Evolutionary conservation across 2,329 filamentous ascomycete genomes (phyloP).

Genomic region (Colletotrichum euphorbiae): DNA sequence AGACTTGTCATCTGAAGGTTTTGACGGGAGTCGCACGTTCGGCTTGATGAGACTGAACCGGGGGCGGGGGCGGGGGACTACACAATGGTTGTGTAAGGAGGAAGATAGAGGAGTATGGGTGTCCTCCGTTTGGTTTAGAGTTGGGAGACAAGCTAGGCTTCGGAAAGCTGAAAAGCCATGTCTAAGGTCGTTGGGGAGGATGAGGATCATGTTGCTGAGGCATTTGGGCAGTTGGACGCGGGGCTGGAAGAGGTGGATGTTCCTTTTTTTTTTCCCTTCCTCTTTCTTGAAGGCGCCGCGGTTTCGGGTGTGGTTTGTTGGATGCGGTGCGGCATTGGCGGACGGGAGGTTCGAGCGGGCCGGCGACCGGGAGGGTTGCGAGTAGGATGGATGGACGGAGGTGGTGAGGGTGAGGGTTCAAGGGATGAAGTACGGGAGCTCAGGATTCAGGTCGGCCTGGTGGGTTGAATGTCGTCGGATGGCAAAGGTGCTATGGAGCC

Average conservation of each 20-base stretch:
- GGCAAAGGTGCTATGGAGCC: neutral
- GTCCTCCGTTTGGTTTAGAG: slow-evolving; percentile 3
- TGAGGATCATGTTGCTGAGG: neutral
- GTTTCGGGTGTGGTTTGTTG: neutral
- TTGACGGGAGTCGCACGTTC: slow-evolving; percentile 27
- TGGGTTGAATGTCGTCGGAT: neutral
- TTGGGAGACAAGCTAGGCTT: neutral
- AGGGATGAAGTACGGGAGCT: slow-evolving; percentile 7
- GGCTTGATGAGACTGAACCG: neutral
- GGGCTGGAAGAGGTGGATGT: too few species aligned
- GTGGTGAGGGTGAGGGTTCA: neutral
- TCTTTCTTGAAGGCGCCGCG: neutral
- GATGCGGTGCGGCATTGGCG: neutral
- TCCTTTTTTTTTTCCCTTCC: too few species aligned
- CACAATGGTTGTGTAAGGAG: neutral
- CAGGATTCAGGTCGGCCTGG: slow-evolving; percentile 3
- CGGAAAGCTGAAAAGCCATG: slow-evolving; percentile 2
- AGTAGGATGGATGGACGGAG: slow-evolving; percentile 1
- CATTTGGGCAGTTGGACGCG: too few species aligned
- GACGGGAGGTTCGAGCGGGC: neutral
- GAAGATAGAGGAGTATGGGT: slow-evolving; percentile 8
- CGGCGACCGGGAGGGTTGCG: neutral
- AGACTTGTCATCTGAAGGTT: slow-evolving; percentile 26
- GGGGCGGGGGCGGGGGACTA: too few species aligned
- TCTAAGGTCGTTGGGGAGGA: slow-evolving; percentile 1